Conservation (phyloP, 495 filamentous ascomycete species). For the Aspergillus bertholletiae region DNA sequence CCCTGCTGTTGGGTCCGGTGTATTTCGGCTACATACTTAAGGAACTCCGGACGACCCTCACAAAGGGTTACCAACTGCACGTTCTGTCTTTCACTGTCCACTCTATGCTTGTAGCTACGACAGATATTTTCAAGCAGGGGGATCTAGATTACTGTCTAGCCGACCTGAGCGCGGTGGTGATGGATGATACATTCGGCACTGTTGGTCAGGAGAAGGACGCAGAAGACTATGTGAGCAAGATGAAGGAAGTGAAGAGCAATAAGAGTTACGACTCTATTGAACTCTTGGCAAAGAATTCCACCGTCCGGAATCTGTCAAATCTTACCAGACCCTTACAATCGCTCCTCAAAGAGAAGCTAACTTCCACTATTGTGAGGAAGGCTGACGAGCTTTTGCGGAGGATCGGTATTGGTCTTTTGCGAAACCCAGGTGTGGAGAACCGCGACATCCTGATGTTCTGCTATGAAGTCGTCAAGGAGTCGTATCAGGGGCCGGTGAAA, state of each 20-base stretch:
- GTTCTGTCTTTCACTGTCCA: slow-evolving; percentile 94
- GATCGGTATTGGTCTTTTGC: slow-evolving; percentile 75
- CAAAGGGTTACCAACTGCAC: slow-evolving; percentile 86
- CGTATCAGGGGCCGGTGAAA: slow-evolving; percentile 54
- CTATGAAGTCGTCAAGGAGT: slow-evolving; percentile 86
- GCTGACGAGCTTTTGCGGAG: slow-evolving; percentile 85
- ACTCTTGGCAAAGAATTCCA: slow-evolving; percentile 75
- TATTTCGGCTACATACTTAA: slow-evolving; percentile 93
- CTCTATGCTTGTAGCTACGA: slow-evolving; percentile 75
- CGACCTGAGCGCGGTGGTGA: slow-evolving; percentile 75
- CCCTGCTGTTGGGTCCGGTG: slow-evolving; percentile 69
- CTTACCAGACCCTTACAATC: slow-evolving; percentile 73
- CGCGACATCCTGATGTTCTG: slow-evolving; percentile 85
- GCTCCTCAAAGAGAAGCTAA: slow-evolving; percentile 77
- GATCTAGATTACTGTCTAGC: slow-evolving; percentile 85
- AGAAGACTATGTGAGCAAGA: slow-evolving; percentile 88
- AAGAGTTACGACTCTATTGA: slow-evolving; percentile 99
- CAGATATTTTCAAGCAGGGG: slow-evolving; percentile 72
- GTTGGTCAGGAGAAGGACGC: slow-evolving; percentile 97
- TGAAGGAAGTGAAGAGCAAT: slow-evolving; percentile 96
- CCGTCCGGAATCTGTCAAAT: slow-evolving; percentile 66
- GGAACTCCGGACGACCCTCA: slow-evolving; percentile 78
- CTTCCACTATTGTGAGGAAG: slow-evolving; percentile 73
- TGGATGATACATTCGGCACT: slow-evolving; percentile 97
- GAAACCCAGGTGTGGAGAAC: slow-evolving; percentile 70